A percentile compares a stretch with the other conserved stretches of the same genome.
Evolutionary conservation across 2,329 filamentous ascomycete genomes (phyloP).

Genomic region (Sarocladium strictum): DNA sequence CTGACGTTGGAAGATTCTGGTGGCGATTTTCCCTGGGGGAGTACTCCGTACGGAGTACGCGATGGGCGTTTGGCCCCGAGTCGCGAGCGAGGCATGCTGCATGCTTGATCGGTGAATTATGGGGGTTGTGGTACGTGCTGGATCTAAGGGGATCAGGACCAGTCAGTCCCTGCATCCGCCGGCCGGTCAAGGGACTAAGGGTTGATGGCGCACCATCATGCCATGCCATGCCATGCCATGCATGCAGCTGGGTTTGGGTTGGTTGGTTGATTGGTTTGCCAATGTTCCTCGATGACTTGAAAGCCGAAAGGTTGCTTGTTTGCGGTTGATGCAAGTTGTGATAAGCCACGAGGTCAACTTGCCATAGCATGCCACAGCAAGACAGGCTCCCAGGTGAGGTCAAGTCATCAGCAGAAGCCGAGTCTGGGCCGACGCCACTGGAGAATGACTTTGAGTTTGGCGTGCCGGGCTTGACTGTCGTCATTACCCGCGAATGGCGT

Average conservation of each 20-base stretch:
- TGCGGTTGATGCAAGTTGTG: neutral
- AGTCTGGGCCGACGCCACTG: neutral
- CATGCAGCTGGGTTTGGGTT: too few species aligned
- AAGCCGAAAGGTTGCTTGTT: neutral
- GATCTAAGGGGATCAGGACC: neutral
- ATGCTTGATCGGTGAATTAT: neutral
- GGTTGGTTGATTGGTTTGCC: neutral
- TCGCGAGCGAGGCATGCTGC: too few species aligned
- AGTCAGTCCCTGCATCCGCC: conserved; percentile 8
- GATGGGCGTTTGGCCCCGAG: too few species aligned
- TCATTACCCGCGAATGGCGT: conserved; percentile 2
- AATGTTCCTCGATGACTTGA: neutral
- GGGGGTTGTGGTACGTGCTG: neutral
- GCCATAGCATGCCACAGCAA: neutral
- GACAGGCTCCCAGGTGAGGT: too few species aligned
- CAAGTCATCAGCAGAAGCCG: too few species aligned
- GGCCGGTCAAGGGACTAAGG: neutral
- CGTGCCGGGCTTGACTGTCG: neutral
- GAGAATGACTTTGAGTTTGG: neutral
- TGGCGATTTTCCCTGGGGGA: neutral
- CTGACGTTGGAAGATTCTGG: neutral
- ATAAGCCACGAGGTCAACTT: neutral
- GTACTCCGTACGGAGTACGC: neutral
- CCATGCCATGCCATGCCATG: too few species aligned
- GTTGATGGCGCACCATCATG: neutral